Conservation (phyloP, 2,329 filamentous ascomycete species). For the Talaromyces sp. region DNA sequence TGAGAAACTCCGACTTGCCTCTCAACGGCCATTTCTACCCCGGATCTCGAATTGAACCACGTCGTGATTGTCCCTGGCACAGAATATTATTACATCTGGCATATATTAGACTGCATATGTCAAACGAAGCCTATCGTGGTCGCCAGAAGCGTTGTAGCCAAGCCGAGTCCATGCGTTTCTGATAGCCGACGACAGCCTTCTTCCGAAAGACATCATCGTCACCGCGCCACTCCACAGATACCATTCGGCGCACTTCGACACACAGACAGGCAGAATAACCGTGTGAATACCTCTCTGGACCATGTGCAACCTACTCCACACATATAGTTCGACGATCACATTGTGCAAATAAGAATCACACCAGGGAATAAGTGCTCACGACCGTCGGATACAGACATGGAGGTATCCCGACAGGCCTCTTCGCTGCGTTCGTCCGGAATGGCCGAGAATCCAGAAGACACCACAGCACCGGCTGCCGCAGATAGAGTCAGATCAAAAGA, state of each 20-base stretch:
- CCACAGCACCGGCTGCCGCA: not conserved
- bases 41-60: not conserved
- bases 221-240: constrained; percentile 9
- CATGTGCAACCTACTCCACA: constrained; percentile 28
- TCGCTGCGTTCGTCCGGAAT: constrained; percentile 20
- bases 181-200: constrained; percentile 12
- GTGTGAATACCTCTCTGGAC: constrained; percentile 20
- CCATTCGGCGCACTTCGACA: not conserved
- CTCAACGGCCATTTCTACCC: not conserved
- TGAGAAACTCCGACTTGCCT: not conserved
- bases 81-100: not conserved
- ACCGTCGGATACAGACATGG: constrained; percentile 30
- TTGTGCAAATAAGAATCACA: constrained; percentile 10
- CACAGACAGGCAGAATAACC: not conserved
- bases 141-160: too few species aligned
- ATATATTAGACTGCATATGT: not conserved
- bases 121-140: not conserved
- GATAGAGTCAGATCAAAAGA: constrained; percentile 20
- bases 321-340: constrained; percentile 2
- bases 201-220: constrained; percentile 14
- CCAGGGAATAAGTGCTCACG: constrained; percentile 19
- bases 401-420: constrained; percentile 27
- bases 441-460: constrained; percentile 19
- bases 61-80: not conserved
- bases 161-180: constrained; percentile 5